Conservation (phyloP, 148 eudicot species). For the Silene latifolia region DNA sequence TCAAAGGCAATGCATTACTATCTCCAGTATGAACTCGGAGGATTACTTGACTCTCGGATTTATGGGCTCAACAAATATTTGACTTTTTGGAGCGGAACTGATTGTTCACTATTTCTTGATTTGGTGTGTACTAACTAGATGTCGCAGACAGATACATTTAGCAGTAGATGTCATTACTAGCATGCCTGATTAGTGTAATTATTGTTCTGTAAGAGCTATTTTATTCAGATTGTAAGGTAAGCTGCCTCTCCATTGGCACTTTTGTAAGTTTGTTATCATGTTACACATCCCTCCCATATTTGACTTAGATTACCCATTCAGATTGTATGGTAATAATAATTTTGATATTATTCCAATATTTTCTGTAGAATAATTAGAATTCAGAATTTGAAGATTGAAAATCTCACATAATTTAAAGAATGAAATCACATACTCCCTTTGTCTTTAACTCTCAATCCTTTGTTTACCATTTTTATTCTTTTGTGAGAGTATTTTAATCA, state of each 20-base stretch:
- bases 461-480: too few relatives aligned
- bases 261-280: background rate
- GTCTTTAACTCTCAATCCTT: too few relatives aligned
- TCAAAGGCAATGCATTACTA: background rate
- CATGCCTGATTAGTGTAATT: conserved; percentile 1
- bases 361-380: background rate
- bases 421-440: too few relatives aligned
- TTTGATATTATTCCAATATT: background rate
- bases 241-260: background rate
- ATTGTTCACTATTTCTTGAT: background rate
- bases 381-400: background rate
- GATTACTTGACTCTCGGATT: background rate
- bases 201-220: background rate
- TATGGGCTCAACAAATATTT: background rate
- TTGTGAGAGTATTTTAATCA: too few relatives aligned
- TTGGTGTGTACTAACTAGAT: conserved; percentile 1
- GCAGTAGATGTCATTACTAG: background rate
- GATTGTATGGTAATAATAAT: background rate
- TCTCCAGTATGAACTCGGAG: background rate
- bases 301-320: background rate
- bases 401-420: background rate
- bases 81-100: background rate
- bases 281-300: background rate
- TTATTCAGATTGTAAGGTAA: background rate
- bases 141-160: background rate